Evolutionary conservation across 805 yeast species (phyloP), one percentile per base, ranked within the genome.

Genomic region (Isabelozyma rhagii): DNA sequence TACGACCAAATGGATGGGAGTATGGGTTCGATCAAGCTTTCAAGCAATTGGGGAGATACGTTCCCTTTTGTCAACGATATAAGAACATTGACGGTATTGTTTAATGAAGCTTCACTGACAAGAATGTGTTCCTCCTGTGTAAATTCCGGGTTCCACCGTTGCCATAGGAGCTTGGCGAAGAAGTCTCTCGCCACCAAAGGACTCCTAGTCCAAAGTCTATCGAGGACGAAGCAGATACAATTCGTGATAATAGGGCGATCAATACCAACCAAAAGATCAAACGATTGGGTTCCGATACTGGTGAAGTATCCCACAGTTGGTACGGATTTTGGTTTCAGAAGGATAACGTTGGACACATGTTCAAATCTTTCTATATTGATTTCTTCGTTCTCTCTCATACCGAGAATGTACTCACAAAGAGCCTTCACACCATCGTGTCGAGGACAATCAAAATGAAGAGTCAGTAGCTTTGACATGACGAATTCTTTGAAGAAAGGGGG

Each of bases 361-460:
- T 81, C 82, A 44, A 89, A 73, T 55, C 83, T 86, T 31, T 81
- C 82, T n/a, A 83, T 66, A 53, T 83, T 84, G 11, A 90, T 66
- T 10, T 82, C 83, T 49, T 86, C 93, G 47, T 77, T 75, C 41
- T 89, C 96, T 49, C 97, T 72, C 25, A 88, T 71, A 0, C 96
- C 96, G 11, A 87, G 71, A 0, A 88, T 74, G 53, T 88, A 82
- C 64, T 93, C 97, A 28, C 91, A 75, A 45, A 93, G 66, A 1
- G 91, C 77, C 28, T 80, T 67, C 1, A 94, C 82, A 0, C 98
- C 97, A 58, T 86, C 84, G 1, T 66, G 51, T 18, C 57, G 63
- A 2, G 77, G 64, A 21, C 96, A 76, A 41, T 75, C 64, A 17
- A 81, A 62, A 1, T 87, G 86, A 27, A 89, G 65, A 3, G 63